Conservation (phyloP, 1,284 basidiomycete species). For the Pseudozyma pruni region DNA sequence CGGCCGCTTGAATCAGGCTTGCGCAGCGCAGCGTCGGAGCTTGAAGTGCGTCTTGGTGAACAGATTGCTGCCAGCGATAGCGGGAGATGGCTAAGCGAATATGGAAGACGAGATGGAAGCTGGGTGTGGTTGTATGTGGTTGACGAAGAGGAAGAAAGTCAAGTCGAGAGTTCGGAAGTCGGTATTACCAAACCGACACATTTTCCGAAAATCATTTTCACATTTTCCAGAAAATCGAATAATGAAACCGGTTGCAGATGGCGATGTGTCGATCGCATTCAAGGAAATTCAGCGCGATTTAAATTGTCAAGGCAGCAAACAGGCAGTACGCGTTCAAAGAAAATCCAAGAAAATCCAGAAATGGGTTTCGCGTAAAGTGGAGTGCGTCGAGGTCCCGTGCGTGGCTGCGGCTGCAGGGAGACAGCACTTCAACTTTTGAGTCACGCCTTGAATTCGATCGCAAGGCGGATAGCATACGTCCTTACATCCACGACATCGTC, state of each 20-base stretch:
- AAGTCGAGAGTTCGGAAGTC: conserved; percentile 21
- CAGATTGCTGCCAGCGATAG: not conserved
- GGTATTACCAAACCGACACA: conserved; percentile 5
- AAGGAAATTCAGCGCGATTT: not conserved
- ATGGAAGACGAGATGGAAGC: not conserved
- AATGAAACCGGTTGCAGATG: not conserved
- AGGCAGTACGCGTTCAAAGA: conserved; percentile 1
- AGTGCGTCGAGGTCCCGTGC: conserved; percentile 10
- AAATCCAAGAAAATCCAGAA: not conserved
- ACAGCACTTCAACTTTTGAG: not conserved
- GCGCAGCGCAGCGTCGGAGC: too few relatives aligned
- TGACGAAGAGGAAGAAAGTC: not conserved
- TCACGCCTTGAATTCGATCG: conserved; percentile 10
- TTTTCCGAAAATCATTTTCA: too few relatives aligned
- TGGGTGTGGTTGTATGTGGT: conserved; percentile 11
- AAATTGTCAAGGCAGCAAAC: not conserved
- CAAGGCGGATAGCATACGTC: conserved; percentile 20
- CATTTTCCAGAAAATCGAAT: too few relatives aligned
- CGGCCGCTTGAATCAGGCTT: not conserved
- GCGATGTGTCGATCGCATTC: conserved; percentile 1
- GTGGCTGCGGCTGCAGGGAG: not conserved
- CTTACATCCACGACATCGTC: conserved; percentile 13
- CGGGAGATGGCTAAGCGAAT: not conserved
- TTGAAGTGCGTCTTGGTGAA: too few relatives aligned
- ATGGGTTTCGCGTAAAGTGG: conserved; percentile 34